Conservation (phyloP, 1,284 basidiomycete species). For the Marasmius fiardii region DNA sequence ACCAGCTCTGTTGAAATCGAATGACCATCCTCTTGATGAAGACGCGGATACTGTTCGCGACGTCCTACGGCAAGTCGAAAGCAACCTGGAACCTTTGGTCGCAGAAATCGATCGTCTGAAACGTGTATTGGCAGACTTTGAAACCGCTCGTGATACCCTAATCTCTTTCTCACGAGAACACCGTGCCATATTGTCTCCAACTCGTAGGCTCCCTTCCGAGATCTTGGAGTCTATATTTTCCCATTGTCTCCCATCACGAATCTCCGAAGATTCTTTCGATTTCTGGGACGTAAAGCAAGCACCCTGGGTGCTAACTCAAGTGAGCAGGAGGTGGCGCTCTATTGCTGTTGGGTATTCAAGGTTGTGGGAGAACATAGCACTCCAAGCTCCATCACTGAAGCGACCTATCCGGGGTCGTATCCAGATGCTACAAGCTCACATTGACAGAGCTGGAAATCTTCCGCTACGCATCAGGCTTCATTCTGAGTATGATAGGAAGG, state of each 20-base stretch:
- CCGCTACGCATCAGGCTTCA: neutral
- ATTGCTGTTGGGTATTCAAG: neutral
- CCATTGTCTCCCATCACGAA: neutral
- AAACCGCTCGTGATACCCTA: neutral
- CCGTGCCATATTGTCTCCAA: neutral
- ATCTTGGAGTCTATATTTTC: neutral
- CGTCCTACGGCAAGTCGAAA: neutral
- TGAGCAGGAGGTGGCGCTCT: neutral
- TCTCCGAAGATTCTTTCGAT: neutral
- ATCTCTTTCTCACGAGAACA: neutral
- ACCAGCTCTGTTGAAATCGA: neutral
- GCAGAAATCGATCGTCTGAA: neutral
- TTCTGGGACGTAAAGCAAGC: constrained; percentile 1
- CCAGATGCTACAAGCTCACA: neutral
- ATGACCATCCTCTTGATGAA: neutral
- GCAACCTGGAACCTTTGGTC: neutral
- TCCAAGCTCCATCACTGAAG: neutral
- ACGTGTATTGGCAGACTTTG: neutral
- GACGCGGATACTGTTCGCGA: neutral
- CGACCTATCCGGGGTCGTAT: neutral
- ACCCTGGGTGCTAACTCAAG: constrained; percentile 4
- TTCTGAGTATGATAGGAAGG: constrained; percentile 1
- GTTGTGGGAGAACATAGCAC: neutral
- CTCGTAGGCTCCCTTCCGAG: neutral
- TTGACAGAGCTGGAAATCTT: neutral